phyloP scores from a whole-genome alignment of 1,139 yeast genomes.

The Blastobotrys ciferrii region DNA sequence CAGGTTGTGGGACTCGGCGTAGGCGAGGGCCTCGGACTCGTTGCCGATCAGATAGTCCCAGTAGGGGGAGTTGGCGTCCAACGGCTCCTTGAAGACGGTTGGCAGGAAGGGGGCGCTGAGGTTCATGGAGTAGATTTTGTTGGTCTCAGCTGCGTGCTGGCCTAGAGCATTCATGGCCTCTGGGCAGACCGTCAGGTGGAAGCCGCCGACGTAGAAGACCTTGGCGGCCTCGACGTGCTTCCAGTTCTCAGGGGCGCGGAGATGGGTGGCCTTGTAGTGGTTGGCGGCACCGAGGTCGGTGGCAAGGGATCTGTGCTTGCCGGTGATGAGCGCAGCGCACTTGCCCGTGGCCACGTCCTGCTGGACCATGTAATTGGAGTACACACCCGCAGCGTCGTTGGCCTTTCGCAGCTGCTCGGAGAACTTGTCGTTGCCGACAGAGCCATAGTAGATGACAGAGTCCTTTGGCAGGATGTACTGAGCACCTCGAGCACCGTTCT shows the following conservation, averaged over 20 bases:
- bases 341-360: conserved; percentile 87
- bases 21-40: conserved; percentile 95
- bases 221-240: conserved; percentile 74
- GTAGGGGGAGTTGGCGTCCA: conserved; percentile 78
- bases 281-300: conserved; percentile 98
- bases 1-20: conserved; percentile 76
- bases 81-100: conserved; percentile 89
- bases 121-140: conserved; percentile 83
- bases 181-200: conserved; percentile 96
- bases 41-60: conserved; percentile 92
- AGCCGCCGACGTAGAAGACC: conserved; percentile 91
- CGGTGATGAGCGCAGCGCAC: conserved; percentile 94
- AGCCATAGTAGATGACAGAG: conserved; percentile 91
- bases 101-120: conserved; percentile 96
- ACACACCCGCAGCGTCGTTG: conserved; percentile 83
- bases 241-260: conserved; percentile 92
- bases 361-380: conserved; percentile 75
- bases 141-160: conserved; percentile 80
- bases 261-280: conserved; percentile 87
- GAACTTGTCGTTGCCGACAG: conserved; percentile 91
- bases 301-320: conserved; percentile 84
- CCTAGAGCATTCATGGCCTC: conserved; percentile 89
- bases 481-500: conserved; percentile 98
- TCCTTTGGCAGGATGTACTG: conserved; percentile 81
- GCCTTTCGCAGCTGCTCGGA: conserved; percentile 79